Conservation (phyloP, 2,329 filamentous ascomycete genomes). For the Nemania sp. region DNA sequence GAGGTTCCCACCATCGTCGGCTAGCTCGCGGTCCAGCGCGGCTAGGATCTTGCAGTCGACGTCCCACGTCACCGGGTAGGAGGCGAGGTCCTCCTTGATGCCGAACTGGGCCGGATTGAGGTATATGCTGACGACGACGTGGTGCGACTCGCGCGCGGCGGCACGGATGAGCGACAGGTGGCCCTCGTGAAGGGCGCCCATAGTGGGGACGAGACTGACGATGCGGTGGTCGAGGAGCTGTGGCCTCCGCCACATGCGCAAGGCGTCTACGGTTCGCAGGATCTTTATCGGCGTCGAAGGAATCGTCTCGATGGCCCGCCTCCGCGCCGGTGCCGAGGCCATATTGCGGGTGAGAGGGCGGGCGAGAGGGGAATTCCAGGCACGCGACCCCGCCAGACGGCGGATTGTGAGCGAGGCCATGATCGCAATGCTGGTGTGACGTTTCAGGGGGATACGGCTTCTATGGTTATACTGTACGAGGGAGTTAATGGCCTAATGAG, state of each 20-base stretch:
- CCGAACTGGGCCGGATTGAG: slow-evolving; percentile 98
- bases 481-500: slow-evolving; percentile 28
- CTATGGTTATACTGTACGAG: slow-evolving; percentile 23
- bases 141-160: slow-evolving; percentile 81
- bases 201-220: slow-evolving; percentile 90
- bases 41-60: slow-evolving; percentile 71
- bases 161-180: slow-evolving; percentile 84
- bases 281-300: slow-evolving; percentile 67
- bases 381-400: slow-evolving; percentile 32
- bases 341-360: slow-evolving; percentile 29
- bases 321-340: slow-evolving; percentile 26
- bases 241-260: slow-evolving; percentile 71
- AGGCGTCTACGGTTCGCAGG: slow-evolving; percentile 73
- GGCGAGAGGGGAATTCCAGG: slow-evolving; percentile 18
- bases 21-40: slow-evolving; percentile 72
- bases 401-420: slow-evolving; percentile 36
- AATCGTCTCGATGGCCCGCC: slow-evolving; percentile 49
- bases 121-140: slow-evolving; percentile 90
- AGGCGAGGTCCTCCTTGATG: slow-evolving; percentile 80
- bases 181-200: slow-evolving; percentile 94
- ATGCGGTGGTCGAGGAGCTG: slow-evolving; percentile 69
- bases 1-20: slow-evolving; percentile 58
- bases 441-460: not conserved
- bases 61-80: slow-evolving; percentile 90
- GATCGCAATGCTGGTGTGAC: slow-evolving; percentile 11